Conservation (phyloP, 2,329 filamentous ascomycete species). For the Akanthomyces muscarius region DNA sequence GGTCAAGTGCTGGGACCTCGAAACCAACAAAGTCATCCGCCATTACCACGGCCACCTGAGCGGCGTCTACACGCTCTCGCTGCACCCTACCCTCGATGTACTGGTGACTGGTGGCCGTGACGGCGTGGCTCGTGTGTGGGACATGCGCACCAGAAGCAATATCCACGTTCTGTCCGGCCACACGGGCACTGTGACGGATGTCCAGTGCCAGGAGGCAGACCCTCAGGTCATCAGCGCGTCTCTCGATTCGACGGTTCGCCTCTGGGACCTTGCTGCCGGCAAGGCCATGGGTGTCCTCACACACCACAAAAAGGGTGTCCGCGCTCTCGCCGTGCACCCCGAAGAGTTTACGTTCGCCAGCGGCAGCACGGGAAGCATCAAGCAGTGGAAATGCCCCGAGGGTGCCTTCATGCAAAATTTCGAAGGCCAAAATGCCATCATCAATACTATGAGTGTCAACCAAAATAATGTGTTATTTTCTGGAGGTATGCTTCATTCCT, state of each 20-base stretch:
- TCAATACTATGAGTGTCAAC: slow-evolving; percentile 91
- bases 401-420: slow-evolving; percentile 99
- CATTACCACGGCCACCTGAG: slow-evolving; percentile 97
- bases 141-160: slow-evolving; percentile 95
- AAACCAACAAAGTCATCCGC: slow-evolving; percentile 98
- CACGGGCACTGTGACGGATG: slow-evolving; percentile 81
- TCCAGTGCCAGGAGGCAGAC: slow-evolving; percentile 93
- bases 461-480: slow-evolving; percentile 94
- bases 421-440: slow-evolving; percentile 91
- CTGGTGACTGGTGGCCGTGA: slow-evolving; percentile 93
- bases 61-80: slow-evolving; percentile 85
- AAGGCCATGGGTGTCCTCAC: slow-evolving; percentile 96
- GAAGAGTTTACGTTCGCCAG: slow-evolving; percentile 94
- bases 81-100: slow-evolving; percentile 95
- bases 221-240: slow-evolving; percentile 94
- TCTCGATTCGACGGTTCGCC: slow-evolving; percentile 81
- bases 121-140: slow-evolving; percentile 93
- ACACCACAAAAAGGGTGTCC: slow-evolving; percentile 97
- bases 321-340: slow-evolving; percentile 78
- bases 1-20: slow-evolving; percentile 99
- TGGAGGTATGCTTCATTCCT: slow-evolving; percentile 50
- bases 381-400: slow-evolving; percentile 99
- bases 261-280: slow-evolving; percentile 94
- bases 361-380: slow-evolving; percentile 88
- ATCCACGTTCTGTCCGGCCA: slow-evolving; percentile 91